phyloP scores from a whole-genome alignment of 768 basidiomycete species.

The Tricholoma furcatifolium region DNA sequence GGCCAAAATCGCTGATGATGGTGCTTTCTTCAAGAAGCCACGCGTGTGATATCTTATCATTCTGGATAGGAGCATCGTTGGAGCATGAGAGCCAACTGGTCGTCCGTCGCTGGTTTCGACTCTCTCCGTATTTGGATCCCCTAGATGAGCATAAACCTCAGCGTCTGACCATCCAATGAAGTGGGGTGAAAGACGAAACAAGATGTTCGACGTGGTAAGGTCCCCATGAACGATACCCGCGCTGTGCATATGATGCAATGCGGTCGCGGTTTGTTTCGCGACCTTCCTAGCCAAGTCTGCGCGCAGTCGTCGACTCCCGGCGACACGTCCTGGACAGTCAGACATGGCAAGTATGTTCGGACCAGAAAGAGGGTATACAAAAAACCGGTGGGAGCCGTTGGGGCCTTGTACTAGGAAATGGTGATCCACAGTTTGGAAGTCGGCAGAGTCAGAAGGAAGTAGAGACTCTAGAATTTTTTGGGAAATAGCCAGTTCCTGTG shows the following conservation, averaged over 20 bases:
- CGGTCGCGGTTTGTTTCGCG: constrained; percentile 26
- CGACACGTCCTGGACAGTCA: constrained; percentile 27
- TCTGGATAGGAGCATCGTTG: constrained; percentile 24
- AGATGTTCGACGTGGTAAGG: constrained; percentile 37
- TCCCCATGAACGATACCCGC: constrained; percentile 37
- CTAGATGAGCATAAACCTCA: constrained; percentile 30
- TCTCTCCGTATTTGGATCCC: constrained; percentile 30
- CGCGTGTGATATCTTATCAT: constrained; percentile 16
- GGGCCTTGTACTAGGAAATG: constrained; percentile 46
- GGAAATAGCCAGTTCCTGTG: constrained; percentile 30
- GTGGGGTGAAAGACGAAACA: constrained; percentile 26
- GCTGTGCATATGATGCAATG: constrained; percentile 30
- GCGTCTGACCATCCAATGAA: constrained; percentile 31
- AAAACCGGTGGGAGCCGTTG: constrained; percentile 50
- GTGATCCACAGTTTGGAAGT: constrained; percentile 34
- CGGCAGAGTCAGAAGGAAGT: constrained; percentile 21
- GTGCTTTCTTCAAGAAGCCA: constrained; percentile 29
- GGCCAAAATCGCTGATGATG: constrained; percentile 38
- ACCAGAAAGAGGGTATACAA: constrained; percentile 47
- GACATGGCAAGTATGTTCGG: constrained; percentile 32
- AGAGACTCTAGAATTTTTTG: constrained; percentile 33
- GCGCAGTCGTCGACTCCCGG: constrained; percentile 30
- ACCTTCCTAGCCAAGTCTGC: constrained; percentile 33
- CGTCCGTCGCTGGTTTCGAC: constrained; percentile 21
- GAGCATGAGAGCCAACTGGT: constrained; percentile 27